Evolutionary conservation across 148 eudicot genomes (phyloP).

Genomic region (Polygonum maritimum): DNA sequence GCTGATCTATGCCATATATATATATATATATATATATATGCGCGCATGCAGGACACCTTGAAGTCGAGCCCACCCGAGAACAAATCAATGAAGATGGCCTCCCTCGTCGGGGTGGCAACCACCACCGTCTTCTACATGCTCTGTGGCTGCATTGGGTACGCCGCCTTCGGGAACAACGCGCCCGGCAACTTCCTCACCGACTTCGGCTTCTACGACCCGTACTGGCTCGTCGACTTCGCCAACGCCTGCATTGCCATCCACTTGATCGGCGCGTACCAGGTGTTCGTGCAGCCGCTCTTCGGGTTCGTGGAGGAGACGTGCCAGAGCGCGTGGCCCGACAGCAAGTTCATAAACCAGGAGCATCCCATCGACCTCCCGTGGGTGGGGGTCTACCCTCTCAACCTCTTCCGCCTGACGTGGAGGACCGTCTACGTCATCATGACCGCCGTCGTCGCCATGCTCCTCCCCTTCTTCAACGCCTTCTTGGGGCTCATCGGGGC

Average conservation of each 20-base stretch:
- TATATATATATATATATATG: no score
- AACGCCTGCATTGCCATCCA: slow-evolving; percentile 55
- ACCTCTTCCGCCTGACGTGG: slow-evolving; percentile 36
- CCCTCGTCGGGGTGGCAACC: slow-evolving; percentile 25
- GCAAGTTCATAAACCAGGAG: slow-evolving; percentile 28
- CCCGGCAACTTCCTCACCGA: slow-evolving; percentile 68
- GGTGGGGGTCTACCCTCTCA: slow-evolving; percentile 22
- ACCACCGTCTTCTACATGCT: slow-evolving; percentile 53
- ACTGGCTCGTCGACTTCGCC: slow-evolving; percentile 68
- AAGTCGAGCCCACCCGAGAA: slow-evolving; percentile 43
- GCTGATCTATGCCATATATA: no score
- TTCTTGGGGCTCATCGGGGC: slow-evolving; percentile 58
- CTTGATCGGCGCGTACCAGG: slow-evolving; percentile 71
- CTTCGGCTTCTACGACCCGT: slow-evolving; percentile 65
- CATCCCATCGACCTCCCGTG: slow-evolving; percentile 17
- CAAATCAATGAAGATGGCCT: slow-evolving; percentile 52
- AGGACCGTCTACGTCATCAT: slow-evolving; percentile 37
- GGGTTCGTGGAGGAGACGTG: slow-evolving; percentile 35
- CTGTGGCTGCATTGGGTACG: slow-evolving; percentile 65
- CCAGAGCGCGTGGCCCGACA: slow-evolving; percentile 29
- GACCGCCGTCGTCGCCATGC: slow-evolving; percentile 35
- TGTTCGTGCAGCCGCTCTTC: slow-evolving; percentile 43
- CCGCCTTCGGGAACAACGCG: slow-evolving; percentile 67
- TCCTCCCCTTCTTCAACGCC: slow-evolving; percentile 62
- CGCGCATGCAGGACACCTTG: slow-evolving; percentile 57